Evolutionary conservation across 345 rosid species (phyloP), one percentile per base, ranked within the genome.

Genomic region (Populus simonii): DNA sequence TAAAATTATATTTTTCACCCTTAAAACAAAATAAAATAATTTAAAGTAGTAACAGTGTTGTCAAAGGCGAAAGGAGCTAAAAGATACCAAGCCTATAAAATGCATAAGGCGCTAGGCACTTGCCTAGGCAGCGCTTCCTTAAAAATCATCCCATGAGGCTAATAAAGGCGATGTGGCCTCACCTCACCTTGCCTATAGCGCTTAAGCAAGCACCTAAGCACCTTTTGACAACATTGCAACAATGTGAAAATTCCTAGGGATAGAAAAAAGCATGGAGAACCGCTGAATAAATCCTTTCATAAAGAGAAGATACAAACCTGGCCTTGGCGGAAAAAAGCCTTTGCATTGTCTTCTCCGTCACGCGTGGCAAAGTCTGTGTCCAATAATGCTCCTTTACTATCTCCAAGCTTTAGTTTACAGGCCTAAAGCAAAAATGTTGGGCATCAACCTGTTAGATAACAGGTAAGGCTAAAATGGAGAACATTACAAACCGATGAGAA

Each of bases 251-350:
- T n/a, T 59, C 63, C 63, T 8, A n/a, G 29, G 29, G 29, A 59
- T 59, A 11, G 12, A n/a, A 59, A 59, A 59, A n/a, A 8, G 63
- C 63, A n/a, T n/a, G 63, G 29, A 3, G 13, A 15, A 59, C 15
- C 63, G n/a, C 29, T 8, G 6, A 59, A 10, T 61, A 74, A 13
- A 66, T 36, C 68, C 66, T 66, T 68, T 55, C 33, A 72, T 18
- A 12, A 80, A 51, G 6, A 3, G 31, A 29, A 61, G 68, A 70
- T 35, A 68, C 89, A 78, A 80, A 91, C 98, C 96, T 94, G 97
- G 72, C 98, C 98, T 80, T 90, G 97, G 51, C 97, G 97, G 84
- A 91, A 94, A 83, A 91, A 87, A 74, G 98, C 97, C 88, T 94
- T 91, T 47, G 85, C 96, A 84, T 88, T 92, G 83, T 90, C 84